These are phyloP conservation scores for Debaryomyces castellii DNA, from an alignment of 805 yeast genomes.

Conservation along the genomic window DNA sequence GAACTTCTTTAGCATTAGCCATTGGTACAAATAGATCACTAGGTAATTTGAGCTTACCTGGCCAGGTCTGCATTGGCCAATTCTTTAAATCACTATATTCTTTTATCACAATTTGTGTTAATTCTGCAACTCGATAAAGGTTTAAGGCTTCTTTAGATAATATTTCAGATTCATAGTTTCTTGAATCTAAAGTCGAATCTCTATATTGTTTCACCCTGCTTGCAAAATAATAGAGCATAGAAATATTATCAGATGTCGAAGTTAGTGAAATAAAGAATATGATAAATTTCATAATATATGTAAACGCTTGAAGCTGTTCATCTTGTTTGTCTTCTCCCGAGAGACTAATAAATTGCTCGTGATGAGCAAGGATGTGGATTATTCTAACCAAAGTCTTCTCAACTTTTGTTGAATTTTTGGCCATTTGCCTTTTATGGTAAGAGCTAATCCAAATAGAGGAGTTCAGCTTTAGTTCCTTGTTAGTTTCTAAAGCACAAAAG, in stretches of 20 bases:
- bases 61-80: slow-evolving; percentile 80
- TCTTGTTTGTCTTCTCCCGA: slow-evolving; percentile 19
- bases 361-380: slow-evolving; percentile 72
- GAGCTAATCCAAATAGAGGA: slow-evolving; percentile 73
- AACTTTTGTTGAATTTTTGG: slow-evolving; percentile 44
- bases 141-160: slow-evolving; percentile 29
- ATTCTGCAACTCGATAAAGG: slow-evolving; percentile 69
- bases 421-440: slow-evolving; percentile 40
- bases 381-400: slow-evolving; percentile 70
- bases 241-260: slow-evolving; percentile 64
- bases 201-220: slow-evolving; percentile 77
- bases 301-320: slow-evolving; percentile 40
- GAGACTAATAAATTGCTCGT: slow-evolving; percentile 57
- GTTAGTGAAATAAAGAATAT: slow-evolving; percentile 59
- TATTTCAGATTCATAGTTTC: slow-evolving; percentile 20
- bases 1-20: slow-evolving; percentile 56
- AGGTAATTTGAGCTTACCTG: slow-evolving; percentile 71
- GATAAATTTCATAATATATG: slow-evolving; percentile 59
- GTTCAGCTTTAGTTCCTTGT: slow-evolving; percentile 44
- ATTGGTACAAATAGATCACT: slow-evolving; percentile 69
- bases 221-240: slow-evolving; percentile 71
- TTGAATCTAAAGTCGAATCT: slow-evolving; percentile 49
- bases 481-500: slow-evolving; percentile 78
- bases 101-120: slow-evolving; percentile 65
- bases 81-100: slow-evolving; percentile 54